Base-by-base conservation (phyloP, 257 asterid genomes). In the Rhazya stricta region DNA sequence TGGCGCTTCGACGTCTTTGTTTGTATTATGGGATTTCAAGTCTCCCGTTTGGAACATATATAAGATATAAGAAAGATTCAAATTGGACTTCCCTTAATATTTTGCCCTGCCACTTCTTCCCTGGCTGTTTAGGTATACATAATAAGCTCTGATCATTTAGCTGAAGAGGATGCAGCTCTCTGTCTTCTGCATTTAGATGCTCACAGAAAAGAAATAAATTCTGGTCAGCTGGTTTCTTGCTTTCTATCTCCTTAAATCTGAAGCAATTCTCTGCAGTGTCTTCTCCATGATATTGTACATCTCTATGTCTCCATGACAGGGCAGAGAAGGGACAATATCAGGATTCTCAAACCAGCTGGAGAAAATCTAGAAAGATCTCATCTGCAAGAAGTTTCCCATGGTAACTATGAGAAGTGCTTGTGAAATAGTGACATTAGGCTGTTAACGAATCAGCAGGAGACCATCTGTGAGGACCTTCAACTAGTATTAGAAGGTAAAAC, bases 131-230 rank as follows among this genome's bases (percentile, higher is more conserved):
- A 84, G 90, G 85, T 84, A 23, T 86, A 86, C 63, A 82, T 77
- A 63, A 83, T 86, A 65, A 81, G 88, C 51, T 81, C 84, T 25
- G 79, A 80, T 72, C 53, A 67, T 67, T 82, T 84, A 63, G 78
- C 82, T 43, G 84, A 80, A 79, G 86, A 81, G 67, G 88, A 86
- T 16, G 90, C 90, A 0, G 89, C 89, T 21, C 83, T 86, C 57
- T 80, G 84, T 82, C 86, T 86, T 74, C 42, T 86, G 66, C 85
- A 73, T n/a, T 76, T 86, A 75, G 82, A 78, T 54, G 75, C 81
- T 32, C 75, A 69, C 5, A 76, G 78, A 60, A 67, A 51, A 43
- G 25, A 39, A 50, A 72, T 11, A 57, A 63, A 72, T 16, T 42
- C 68, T 21, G 65, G 85, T 77, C 29, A 66, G 75, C 70, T 34